These are phyloP conservation scores for Leucosporidium creatinivorum DNA, from an alignment of 768 basidiomycete genomes.

Conservation along the genomic window DNA sequence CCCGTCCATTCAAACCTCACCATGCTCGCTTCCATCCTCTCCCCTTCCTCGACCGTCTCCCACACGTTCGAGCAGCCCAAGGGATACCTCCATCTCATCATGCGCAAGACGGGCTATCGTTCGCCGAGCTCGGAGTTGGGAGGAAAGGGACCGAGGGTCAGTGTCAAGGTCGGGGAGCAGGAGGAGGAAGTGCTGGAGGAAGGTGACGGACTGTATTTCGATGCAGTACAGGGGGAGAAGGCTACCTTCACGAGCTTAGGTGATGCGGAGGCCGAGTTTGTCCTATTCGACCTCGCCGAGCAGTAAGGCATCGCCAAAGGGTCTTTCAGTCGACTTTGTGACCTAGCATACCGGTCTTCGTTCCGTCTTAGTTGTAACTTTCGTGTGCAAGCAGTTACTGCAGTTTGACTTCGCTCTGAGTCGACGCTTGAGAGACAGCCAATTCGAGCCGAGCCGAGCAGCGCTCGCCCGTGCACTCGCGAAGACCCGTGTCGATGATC, in stretches of 20 bases:
- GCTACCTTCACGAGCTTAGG: constrained; percentile 54
- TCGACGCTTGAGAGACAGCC: no score
- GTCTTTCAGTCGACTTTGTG: no score
- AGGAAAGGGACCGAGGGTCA: neutral
- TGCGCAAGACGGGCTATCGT: constrained; percentile 68
- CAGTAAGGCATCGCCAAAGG: no score
- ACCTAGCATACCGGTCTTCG: no score
- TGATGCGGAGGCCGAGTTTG: constrained; percentile 58
- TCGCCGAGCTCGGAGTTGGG: constrained; percentile 40
- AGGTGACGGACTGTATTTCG: neutral
- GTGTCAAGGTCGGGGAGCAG: neutral
- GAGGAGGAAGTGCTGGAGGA: neutral
- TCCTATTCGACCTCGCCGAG: constrained; percentile 60
- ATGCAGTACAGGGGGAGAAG: constrained; percentile 3
- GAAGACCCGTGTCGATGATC: no score
- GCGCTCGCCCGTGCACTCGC: no score
- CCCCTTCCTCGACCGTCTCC: constrained; percentile 51
- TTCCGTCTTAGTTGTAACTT: no score
- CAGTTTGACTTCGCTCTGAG: no score
- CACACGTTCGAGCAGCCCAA: constrained; percentile 51
- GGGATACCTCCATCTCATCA: constrained; percentile 75
- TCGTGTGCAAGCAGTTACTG: no score
- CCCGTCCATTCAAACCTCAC: constrained; percentile 66
- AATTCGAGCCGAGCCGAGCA: no score
- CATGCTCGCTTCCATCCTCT: constrained; percentile 64